Evolutionary conservation across 2,329 filamentous ascomycete species (phyloP).

Genomic region (Ophiocordyceps sinensis): DNA sequence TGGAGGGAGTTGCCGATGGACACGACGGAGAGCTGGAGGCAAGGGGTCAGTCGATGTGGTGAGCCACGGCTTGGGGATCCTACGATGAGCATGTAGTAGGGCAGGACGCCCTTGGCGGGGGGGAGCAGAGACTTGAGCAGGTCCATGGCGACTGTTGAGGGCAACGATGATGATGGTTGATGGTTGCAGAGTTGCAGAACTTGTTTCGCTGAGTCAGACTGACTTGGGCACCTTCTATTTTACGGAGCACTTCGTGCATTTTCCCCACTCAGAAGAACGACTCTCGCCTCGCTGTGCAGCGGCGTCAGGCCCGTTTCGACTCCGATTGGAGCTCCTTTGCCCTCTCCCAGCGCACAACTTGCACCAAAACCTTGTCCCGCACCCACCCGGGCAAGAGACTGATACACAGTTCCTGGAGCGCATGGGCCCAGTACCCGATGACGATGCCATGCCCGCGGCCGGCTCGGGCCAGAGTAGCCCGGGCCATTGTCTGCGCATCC

Average conservation of each 20-base stretch:
- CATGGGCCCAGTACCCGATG: constrained; percentile 7
- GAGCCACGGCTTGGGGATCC: not conserved
- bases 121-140: constrained; percentile 29
- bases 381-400: not conserved
- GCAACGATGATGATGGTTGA: too few species aligned
- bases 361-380: not conserved
- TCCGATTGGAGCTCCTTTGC: not conserved
- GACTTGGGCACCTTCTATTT: too few species aligned
- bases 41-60: not conserved
- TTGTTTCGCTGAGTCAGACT: too few species aligned
- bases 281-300: too few species aligned
- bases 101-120: constrained; percentile 36
- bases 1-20: constrained; percentile 78
- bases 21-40: constrained; percentile 57
- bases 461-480: constrained; percentile 5
- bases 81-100: constrained; percentile 45
- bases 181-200: too few species aligned
- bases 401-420: constrained; percentile 4
- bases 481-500: constrained; percentile 5
- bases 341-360: not conserved
- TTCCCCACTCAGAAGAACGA: too few species aligned
- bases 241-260: too few species aligned
- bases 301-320: too few species aligned
- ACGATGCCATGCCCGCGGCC: constrained; percentile 6
- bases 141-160: constrained; percentile 23